Evolutionary conservation across 2,329 filamentous ascomycete genomes (phyloP).

Genomic region (Dactylonectria macrodidyma): DNA sequence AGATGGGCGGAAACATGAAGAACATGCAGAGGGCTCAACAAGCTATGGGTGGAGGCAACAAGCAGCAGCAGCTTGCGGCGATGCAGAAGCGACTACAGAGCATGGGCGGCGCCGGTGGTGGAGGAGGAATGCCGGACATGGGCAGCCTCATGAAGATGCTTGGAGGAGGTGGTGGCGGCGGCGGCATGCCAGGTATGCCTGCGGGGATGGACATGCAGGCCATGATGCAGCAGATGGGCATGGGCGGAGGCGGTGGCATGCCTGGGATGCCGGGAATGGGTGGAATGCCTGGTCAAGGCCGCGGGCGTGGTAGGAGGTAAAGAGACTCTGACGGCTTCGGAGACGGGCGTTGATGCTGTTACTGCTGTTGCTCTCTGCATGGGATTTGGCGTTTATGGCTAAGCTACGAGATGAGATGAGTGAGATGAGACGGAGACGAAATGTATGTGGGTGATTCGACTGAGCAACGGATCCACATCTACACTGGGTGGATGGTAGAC

Average conservation of each 20-base stretch:
- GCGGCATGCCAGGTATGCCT: slow-evolving; percentile 74
- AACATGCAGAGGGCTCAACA: slow-evolving; percentile 96
- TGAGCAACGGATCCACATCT: neutral
- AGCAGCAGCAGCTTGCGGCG: slow-evolving; percentile 92
- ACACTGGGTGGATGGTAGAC: slow-evolving; percentile 34
- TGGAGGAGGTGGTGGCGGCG: slow-evolving; percentile 71
- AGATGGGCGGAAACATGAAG: slow-evolving; percentile 97
- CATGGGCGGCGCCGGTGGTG: slow-evolving; percentile 84
- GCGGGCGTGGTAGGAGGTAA: slow-evolving; percentile 52
- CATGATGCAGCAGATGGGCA: slow-evolving; percentile 82
- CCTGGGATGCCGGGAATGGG: slow-evolving; percentile 50
- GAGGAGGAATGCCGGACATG: slow-evolving; percentile 84
- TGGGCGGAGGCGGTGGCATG: slow-evolving; percentile 65
- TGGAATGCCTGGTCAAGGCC: slow-evolving; percentile 36
- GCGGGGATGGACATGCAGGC: slow-evolving; percentile 83
- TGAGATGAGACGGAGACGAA: slow-evolving; percentile 14
- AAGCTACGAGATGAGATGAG: slow-evolving; percentile 14
- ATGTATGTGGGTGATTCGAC: neutral
- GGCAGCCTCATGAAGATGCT: slow-evolving; percentile 94
- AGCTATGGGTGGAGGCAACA: slow-evolving; percentile 91
- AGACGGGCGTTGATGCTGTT: slow-evolving; percentile 16
- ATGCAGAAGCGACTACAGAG: slow-evolving; percentile 97
- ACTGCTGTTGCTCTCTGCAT: slow-evolving; percentile 24
- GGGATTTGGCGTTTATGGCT: slow-evolving; percentile 32
- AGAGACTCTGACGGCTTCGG: slow-evolving; percentile 1